Percentiles rank a stretch among this genome's conserved stretches.
phyloP scores from a whole-genome alignment of 805 yeast genomes.

The Jamesozyma rosinii region DNA sequence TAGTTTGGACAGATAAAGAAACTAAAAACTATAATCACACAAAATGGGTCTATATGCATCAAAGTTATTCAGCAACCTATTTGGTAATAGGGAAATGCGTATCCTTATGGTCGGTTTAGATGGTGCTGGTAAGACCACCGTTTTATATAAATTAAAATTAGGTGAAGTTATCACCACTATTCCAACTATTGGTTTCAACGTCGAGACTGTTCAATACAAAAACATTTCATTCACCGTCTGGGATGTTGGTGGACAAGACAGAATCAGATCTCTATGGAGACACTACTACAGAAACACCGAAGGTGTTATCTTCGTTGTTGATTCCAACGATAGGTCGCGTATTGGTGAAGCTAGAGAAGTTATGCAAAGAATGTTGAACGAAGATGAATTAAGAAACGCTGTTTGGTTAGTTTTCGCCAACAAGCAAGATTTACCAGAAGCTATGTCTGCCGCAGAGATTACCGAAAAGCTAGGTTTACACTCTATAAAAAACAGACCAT shows the following conservation, averaged over 20 bases:
- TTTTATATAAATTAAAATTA: slow-evolving; percentile 85
- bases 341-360: slow-evolving; percentile 97
- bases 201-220: slow-evolving; percentile 94
- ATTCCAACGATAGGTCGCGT: slow-evolving; percentile 97
- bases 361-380: slow-evolving; percentile 95
- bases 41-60: slow-evolving; percentile 94
- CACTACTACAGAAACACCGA: slow-evolving; percentile 98
- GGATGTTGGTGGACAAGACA: slow-evolving; percentile 99
- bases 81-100: slow-evolving; percentile 97
- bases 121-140: slow-evolving; percentile 98
- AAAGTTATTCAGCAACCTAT: slow-evolving; percentile 87
- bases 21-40: background rate
- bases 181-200: slow-evolving; percentile 96
- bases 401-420: slow-evolving; percentile 91
- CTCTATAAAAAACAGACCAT: slow-evolving; percentile 95
- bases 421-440: slow-evolving; percentile 98
- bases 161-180: slow-evolving; percentile 95
- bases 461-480: slow-evolving; percentile 95
- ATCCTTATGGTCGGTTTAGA: slow-evolving; percentile 96
- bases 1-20: background rate
- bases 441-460: slow-evolving; percentile 98
- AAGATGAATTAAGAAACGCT: slow-evolving; percentile 96
- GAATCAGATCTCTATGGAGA: slow-evolving; percentile 98
- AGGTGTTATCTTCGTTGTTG: slow-evolving; percentile 96
- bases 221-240: slow-evolving; percentile 94